Conservation (phyloP, 805 yeast species). For the Naumovozyma baii region DNA sequence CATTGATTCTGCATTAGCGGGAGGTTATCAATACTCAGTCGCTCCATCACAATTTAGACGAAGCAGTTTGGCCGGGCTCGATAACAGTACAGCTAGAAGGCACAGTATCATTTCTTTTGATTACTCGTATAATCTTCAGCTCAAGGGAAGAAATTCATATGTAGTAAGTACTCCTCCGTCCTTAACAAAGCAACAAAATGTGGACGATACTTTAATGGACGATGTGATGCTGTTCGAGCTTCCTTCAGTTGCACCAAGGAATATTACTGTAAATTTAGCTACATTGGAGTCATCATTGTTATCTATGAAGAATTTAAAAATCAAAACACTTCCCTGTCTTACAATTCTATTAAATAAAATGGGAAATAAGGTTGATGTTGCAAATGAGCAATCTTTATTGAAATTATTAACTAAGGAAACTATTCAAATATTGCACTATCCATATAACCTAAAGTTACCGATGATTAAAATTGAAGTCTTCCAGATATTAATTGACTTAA, state of each 20-base stretch:
- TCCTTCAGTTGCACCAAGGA: slow-evolving; percentile 4
- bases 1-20: not conserved
- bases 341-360: slow-evolving; percentile 2
- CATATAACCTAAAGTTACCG: slow-evolving; percentile 8
- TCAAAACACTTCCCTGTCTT: slow-evolving; percentile 5
- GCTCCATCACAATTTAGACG: slow-evolving; percentile 20
- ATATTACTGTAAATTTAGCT: slow-evolving; percentile 9
- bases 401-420: slow-evolving; percentile 3
- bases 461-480: slow-evolving; percentile 8
- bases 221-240: slow-evolving; percentile 7
- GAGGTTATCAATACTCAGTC: slow-evolving; percentile 7
- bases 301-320: slow-evolving; percentile 4
- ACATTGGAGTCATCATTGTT: slow-evolving; percentile 9
- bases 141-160: slow-evolving; percentile 11
- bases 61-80: slow-evolving; percentile 17
- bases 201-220: slow-evolving; percentile 5
- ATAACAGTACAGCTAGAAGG: slow-evolving; percentile 14
- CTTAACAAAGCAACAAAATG: slow-evolving; percentile 1
- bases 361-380: not conserved
- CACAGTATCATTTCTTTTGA: slow-evolving; percentile 12
- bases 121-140: not conserved
- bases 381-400: not conserved
- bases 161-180: slow-evolving; percentile 4
- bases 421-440: slow-evolving; percentile 8
- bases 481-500: slow-evolving; percentile 6